Base-by-base conservation (phyloP, 2,329 filamentous ascomycete species). In the Aspergillus versicolor region DNA sequence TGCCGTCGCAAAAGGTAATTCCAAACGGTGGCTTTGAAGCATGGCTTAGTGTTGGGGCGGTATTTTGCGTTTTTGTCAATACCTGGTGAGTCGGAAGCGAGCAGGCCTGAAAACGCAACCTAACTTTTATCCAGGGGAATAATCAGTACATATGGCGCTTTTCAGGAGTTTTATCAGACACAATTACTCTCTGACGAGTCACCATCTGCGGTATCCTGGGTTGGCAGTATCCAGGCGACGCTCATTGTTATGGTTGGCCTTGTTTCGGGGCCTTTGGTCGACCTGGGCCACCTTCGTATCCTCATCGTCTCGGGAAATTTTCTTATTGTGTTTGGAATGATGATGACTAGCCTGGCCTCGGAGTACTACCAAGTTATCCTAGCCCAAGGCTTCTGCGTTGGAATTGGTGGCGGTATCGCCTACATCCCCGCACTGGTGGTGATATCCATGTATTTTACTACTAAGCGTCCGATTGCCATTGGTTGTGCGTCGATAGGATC, bases 401-500 rank as follows among this genome's bases (percentile, higher is more conserved):
- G 70, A 5, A 59, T 71, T 17, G 70, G 70, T 11, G 67, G 68
- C 8, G 70, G 69, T 12, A 66, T 71, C 34, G 63, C 67, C 8
- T 72, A 72, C 37, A 70, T 71, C 19, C 69, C 69, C 4, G 65
- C 69, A 0, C 57, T 72, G 9, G 64, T 70, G 3, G 65, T 72
- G 6, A 64, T 72, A 2, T 71, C 70, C 3, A 67, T 65, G 2
- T 57, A 64, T 43, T 72, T 72, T 48, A 77, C 75, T 2, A 79
- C 70, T 2, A 81, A 81, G 40, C 76, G 81, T 2, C 79, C 79
- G 0, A 73, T 86, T 1, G 85, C 84, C 1, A 77, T 87, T 22
- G 82, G 83, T 0, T 76, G 83, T 8, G 79, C 80, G 1, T 82
- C 84, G 0, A 80, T 81, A 0, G 86, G 86, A 3, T 83, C 82